Evolutionary conservation across 352 stramenopile genomes (phyloP), one percentile per base, ranked within the genome.

Genomic region (Phytophthora boehmeriae): DNA sequence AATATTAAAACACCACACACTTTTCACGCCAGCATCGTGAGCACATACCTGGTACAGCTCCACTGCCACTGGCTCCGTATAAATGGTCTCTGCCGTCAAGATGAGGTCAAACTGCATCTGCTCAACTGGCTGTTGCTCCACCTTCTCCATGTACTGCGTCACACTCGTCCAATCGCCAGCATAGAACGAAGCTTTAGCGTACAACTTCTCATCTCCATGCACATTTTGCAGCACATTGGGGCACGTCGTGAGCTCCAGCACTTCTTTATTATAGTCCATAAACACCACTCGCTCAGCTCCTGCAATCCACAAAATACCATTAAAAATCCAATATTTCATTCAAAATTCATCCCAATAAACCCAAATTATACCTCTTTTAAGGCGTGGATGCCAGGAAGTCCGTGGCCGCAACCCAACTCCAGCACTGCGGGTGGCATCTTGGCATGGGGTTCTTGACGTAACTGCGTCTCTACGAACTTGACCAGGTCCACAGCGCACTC

Each of bases 201-300:
- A 83, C 10, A 75, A 17, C 19, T 51, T 16, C 23, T 57, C 19
- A 25, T 78, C 55, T 4, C 23, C 46, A 1, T 25, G 39, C 4
- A 83, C 60, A 61, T 92, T 92, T 13, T 53, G 63, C n/a, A 72
- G 32, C 27, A 92, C 78, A 48, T 95, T 95, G 11, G 85, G 87
- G 34, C 80, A 89, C 50, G 87, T 94, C 44, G 86, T 90, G 51
- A 94, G 80, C 69, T 92, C 85, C 38, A 95, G 74, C 45, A 95
- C 87, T 57, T 95, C 87, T 55, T 90, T 92, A 61, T 95, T 95
- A 67, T 95, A 95, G 68, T 95, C 87, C 58, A 84, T 91, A 57
- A 95, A 95, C 47, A 82, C 64, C 8, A 94, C 86, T 9, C 79
- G 54, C 10, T 77, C n/a, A 0, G 85, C 87, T 0, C 85, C 79